Conservation (phyloP, 805 yeast species). For the Pichia nakasei region DNA sequence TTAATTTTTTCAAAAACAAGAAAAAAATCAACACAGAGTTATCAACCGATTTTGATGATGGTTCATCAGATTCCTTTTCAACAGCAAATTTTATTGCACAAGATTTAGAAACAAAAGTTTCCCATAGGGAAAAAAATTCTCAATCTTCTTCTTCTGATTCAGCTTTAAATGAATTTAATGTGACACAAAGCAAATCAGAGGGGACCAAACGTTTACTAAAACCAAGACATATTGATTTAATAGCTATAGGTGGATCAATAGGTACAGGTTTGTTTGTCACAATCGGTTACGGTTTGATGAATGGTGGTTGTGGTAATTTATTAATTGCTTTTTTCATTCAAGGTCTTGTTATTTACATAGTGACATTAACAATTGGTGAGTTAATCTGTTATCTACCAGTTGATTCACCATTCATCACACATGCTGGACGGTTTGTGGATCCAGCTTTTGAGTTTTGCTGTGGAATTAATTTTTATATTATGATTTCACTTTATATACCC, state of each 20-base stretch:
- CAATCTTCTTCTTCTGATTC: background rate
- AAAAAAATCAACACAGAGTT: background rate
- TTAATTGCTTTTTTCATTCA: constrained; percentile 58
- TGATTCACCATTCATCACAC: constrained; percentile 64
- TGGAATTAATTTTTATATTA: constrained; percentile 73
- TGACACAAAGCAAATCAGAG: background rate
- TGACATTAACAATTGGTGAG: constrained; percentile 69
- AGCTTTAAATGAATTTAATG: background rate
- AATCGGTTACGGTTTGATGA: constrained; percentile 52
- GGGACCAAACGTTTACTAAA: constrained; percentile 37
- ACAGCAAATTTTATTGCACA: background rate
- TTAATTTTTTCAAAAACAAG: too few species aligned
- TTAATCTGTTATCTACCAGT: constrained; percentile 71
- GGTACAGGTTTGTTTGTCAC: constrained; percentile 76
- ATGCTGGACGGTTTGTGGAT: constrained; percentile 73
- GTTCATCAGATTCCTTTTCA: background rate
- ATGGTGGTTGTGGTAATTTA: constrained; percentile 64
- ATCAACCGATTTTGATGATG: background rate
- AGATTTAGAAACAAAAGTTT: background rate
- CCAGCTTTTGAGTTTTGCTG: constrained; percentile 66
- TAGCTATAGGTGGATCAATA: constrained; percentile 75
- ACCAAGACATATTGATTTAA: constrained; percentile 68
- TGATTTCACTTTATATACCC: constrained; percentile 72
- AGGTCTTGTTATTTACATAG: constrained; percentile 59
- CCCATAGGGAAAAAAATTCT: background rate